Percentiles rank a stretch among this genome's conserved stretches.
Evolutionary conservation across 2,329 filamentous ascomycete genomes (phyloP).

Genomic region (Juglanconis oblonga): DNA sequence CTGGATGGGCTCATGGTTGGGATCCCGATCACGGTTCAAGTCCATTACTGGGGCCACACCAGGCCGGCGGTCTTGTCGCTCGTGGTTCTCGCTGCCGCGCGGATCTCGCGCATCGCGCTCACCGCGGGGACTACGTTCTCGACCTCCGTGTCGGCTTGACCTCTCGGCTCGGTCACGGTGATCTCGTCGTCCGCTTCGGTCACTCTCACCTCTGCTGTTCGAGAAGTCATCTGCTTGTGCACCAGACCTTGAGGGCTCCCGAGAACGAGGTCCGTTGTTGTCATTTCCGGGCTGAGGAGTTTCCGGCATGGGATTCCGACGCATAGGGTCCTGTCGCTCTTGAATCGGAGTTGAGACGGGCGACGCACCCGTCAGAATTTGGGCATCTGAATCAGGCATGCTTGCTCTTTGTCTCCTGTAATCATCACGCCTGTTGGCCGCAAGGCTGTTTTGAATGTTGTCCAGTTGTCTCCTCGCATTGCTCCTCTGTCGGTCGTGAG

Average conservation of each 20-base stretch:
- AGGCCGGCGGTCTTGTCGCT: conserved; percentile 43
- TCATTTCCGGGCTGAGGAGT: conserved; percentile 21
- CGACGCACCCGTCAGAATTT: conserved; percentile 54
- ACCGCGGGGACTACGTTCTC: conserved; percentile 45
- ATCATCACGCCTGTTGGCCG: conserved; percentile 29
- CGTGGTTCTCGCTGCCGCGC: conserved; percentile 32
- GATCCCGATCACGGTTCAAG: conserved; percentile 24
- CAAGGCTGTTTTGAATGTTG: conserved; percentile 46
- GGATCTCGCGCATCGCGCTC: conserved; percentile 38
- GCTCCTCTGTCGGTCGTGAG: conserved; percentile 33
- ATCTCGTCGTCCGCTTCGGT: conserved; percentile 40
- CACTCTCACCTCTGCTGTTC: conserved; percentile 38
- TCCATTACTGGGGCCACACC: conserved; percentile 23
- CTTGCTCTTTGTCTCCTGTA: conserved; percentile 30
- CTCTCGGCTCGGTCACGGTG: conserved; percentile 40
- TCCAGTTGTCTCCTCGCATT: conserved; percentile 51
- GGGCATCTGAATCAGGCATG: conserved; percentile 53
- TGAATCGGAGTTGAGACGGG: conserved; percentile 46
- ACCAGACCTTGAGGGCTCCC: conserved; percentile 27
- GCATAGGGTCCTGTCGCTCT: conserved; percentile 45
- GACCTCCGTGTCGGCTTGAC: conserved; percentile 44
- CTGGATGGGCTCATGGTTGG: conserved; percentile 21
- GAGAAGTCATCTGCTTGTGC: conserved; percentile 35
- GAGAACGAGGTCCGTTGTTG: conserved; percentile 24
- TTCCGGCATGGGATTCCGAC: conserved; percentile 32